Base-by-base conservation (phyloP, 805 yeast species). In the Yarrowia hollandica region DNA sequence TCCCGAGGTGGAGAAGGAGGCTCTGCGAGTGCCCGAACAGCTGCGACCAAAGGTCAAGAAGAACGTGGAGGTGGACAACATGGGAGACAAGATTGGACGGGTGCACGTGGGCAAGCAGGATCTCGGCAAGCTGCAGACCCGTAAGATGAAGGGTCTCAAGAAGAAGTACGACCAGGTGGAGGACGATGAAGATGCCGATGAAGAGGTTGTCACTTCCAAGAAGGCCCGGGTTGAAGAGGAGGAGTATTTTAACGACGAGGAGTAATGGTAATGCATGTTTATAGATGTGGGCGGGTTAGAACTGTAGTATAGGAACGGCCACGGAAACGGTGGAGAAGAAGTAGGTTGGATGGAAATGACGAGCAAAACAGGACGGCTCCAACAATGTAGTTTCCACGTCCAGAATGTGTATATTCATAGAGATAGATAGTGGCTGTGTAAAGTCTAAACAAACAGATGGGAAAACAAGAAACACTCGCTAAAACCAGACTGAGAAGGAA, bases 121-220 rank as follows among this genome's bases (percentile, higher is more conserved):
- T 72, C 78, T 94, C 72, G 79, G 82, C 70, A 85, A 85, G 72
- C 74, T 94, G 71, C 99, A 94, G 76, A 92, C 99, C 5, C 84
- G 99, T 76, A 94, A 94, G 83, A 90, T 94, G 97, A 94, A 94
- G 80, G 99, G 99, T 72, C 79, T 94, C 70, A 94, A 94, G 77
- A 79, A 88, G 60, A 83, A 81, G 71, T 91, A 80, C 67, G 97
- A 91, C 71, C 96, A 89, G 74, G 75, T 72, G 38, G 85, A 79
- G 55, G 82, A 77, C 38, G 81, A 76, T 58, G 83, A 77, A 42
- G 82, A 76, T 2, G 81, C 55, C 21, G 78, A 71, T 9, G 75
- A 68, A 23, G 80, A 74, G 55, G 74, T 71, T 41, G 55, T 48
- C 21, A 22, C 55, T 16, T n/a, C 34, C 18, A 52, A 52, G 26